A percentile compares a stretch with the other conserved stretches of the same genome.
Conservation (phyloP, 352 stramenopile genomes). For the Pythium brassicae region DNA sequence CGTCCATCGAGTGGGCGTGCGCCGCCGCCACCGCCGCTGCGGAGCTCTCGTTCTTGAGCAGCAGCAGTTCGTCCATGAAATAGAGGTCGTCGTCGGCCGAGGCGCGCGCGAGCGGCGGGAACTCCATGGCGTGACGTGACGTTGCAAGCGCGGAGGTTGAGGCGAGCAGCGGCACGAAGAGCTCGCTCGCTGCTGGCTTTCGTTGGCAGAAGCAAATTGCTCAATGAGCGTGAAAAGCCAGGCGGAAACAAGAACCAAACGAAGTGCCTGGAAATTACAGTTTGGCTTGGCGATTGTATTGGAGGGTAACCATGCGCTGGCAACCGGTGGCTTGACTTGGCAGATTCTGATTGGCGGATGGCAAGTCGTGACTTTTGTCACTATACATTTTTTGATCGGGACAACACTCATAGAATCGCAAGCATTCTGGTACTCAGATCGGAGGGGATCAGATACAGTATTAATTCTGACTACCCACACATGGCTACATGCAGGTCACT, state of each 20-base stretch:
- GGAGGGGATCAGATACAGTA: too few relatives aligned
- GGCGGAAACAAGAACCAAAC: neutral
- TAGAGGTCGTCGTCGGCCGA: constrained; percentile 17
- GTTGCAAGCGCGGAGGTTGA: neutral
- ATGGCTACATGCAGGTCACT: too few relatives aligned
- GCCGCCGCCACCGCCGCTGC: neutral
- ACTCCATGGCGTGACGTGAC: constrained; percentile 5
- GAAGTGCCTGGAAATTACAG: neutral
- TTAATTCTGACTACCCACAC: too few relatives aligned
- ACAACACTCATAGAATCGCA: too few relatives aligned
- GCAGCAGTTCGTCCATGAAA: constrained; percentile 45
- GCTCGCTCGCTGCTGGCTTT: neutral
- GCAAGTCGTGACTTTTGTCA: neutral
- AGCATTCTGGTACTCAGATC: too few relatives aligned
- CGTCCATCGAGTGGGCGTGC: constrained; percentile 5
- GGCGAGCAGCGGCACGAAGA: too few relatives aligned
- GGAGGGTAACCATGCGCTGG: neutral
- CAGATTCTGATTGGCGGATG: constrained; percentile 42
- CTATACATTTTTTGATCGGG: neutral
- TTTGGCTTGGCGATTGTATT: neutral
- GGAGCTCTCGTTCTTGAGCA: constrained; percentile 41
- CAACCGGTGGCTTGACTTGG: constrained; percentile 36
- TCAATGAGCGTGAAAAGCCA: constrained; percentile 5
- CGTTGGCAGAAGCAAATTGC: neutral
- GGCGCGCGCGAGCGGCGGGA: constrained; percentile 4